These are phyloP conservation scores for Candida germanica DNA, from an alignment of 805 yeast species.

Conservation along the genomic window DNA sequence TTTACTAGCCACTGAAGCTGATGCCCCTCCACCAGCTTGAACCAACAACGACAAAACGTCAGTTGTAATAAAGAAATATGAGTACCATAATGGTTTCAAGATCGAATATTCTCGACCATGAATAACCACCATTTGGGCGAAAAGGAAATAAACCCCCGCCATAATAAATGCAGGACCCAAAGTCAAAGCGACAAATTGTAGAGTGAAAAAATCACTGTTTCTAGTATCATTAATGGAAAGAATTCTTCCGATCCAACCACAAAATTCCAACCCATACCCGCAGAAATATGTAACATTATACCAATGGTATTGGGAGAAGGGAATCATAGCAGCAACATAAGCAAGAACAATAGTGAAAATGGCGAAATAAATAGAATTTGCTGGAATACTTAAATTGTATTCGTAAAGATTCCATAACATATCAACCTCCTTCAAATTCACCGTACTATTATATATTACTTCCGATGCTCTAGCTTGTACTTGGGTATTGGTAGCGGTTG, in stretches of 20 bases:
- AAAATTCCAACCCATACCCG: constrained; percentile 34
- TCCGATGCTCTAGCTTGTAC: constrained; percentile 29
- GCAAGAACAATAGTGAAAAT: constrained; percentile 23
- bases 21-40: constrained; percentile 42
- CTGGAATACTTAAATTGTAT: constrained; percentile 23
- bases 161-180: constrained; percentile 42
- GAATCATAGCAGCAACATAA: constrained; percentile 25
- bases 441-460: constrained; percentile 30
- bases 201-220: constrained; percentile 20
- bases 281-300: constrained; percentile 35
- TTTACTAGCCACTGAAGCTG: constrained; percentile 28
- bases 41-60: constrained; percentile 37
- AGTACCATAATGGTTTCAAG: constrained; percentile 42
- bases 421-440: constrained; percentile 29
- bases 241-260: constrained; percentile 39
- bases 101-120: constrained; percentile 37
- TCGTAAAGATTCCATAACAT: constrained; percentile 27
- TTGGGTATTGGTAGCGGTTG: constrained; percentile 34
- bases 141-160: constrained; percentile 41
- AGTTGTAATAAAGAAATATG: constrained; percentile 37
- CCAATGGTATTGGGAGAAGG: constrained; percentile 37
- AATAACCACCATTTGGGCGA: constrained; percentile 39
- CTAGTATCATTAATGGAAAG: constrained; percentile 24
- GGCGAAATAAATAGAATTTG: constrained; percentile 30
- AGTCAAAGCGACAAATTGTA: constrained; percentile 36